Conservation (phyloP, 2,329 filamentous ascomycete genomes). For the Karstenula rhodostoma region DNA sequence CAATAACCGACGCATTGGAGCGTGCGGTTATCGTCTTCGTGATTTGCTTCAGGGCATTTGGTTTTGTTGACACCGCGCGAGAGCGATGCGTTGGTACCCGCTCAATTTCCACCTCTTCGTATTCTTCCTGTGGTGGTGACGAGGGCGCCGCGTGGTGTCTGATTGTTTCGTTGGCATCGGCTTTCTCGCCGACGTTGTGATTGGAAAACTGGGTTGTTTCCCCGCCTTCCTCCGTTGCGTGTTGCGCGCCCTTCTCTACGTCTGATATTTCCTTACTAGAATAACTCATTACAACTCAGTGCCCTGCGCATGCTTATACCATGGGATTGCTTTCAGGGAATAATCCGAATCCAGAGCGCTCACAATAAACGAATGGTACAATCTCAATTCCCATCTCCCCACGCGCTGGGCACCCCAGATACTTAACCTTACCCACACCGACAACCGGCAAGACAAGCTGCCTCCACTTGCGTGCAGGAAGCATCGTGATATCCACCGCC, state of each 20-base stretch:
- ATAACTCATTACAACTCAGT: not conserved
- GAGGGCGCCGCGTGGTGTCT: not conserved
- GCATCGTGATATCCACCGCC: not conserved
- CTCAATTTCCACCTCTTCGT: conserved; percentile 18
- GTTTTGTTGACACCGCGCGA: conserved; percentile 11
- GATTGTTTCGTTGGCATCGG: not conserved
- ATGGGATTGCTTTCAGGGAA: not conserved
- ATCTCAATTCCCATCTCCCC: not conserved
- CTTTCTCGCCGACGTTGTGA: not conserved
- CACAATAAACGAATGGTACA: not conserved
- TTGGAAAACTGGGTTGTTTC: not conserved
- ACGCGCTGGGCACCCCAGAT: not conserved
- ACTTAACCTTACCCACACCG: conserved; percentile 7
- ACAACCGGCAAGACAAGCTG: not conserved
- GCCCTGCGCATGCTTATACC: not conserved
- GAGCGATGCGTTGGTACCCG: conserved; percentile 28
- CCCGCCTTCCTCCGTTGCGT: not conserved
- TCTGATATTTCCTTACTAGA: not conserved
- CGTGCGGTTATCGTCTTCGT: conserved; percentile 39
- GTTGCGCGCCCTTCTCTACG: conserved; percentile 3
- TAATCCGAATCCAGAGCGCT: not conserved
- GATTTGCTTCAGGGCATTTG: conserved; percentile 26
- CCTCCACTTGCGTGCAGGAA: conserved; percentile 10
- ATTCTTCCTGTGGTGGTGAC: conserved; percentile 15
- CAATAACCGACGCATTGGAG: conserved; percentile 42